Evolutionary conservation across 805 yeast genomes (phyloP).

Genomic region (Metschnikowia santaceciliae): DNA sequence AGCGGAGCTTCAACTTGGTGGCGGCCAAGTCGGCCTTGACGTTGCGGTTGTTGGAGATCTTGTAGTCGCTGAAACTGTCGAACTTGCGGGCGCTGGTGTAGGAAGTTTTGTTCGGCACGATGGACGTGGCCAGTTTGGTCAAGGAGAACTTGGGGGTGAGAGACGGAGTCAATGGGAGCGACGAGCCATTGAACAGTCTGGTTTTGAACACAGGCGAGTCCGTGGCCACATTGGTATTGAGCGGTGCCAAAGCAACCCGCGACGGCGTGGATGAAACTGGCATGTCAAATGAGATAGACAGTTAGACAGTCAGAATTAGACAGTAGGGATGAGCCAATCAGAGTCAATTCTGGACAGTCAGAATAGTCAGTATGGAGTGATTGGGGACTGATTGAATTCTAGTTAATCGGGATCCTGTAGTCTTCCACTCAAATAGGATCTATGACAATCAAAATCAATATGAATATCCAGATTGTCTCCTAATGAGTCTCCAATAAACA

Average conservation of each 20-base stretch:
- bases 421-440: too few species aligned
- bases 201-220: conserved; percentile 15
- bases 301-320: too few species aligned
- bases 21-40: conserved; percentile 40
- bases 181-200: conserved; percentile 8
- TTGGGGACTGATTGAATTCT: too few species aligned
- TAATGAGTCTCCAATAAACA: too few species aligned
- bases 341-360: too few species aligned
- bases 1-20: conserved; percentile 39
- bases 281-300: conserved; percentile 4
- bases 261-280: conserved; percentile 19
- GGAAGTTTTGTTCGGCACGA: conserved; percentile 7
- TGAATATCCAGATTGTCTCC: too few species aligned
- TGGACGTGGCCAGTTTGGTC: conserved; percentile 15
- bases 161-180: conserved; percentile 18
- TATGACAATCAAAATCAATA: too few species aligned
- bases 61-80: conserved; percentile 27
- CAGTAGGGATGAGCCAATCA: too few species aligned
- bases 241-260: conserved; percentile 37
- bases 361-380: too few species aligned
- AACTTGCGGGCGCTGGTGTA: conserved; percentile 9
- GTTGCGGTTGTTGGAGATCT: conserved; percentile 20
- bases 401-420: too few species aligned
- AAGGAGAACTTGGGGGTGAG: conserved; percentile 15
- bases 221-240: conserved; percentile 25